Conservation (phyloP, 2,329 filamentous ascomycete genomes). For the Colletotrichum falcatum region DNA sequence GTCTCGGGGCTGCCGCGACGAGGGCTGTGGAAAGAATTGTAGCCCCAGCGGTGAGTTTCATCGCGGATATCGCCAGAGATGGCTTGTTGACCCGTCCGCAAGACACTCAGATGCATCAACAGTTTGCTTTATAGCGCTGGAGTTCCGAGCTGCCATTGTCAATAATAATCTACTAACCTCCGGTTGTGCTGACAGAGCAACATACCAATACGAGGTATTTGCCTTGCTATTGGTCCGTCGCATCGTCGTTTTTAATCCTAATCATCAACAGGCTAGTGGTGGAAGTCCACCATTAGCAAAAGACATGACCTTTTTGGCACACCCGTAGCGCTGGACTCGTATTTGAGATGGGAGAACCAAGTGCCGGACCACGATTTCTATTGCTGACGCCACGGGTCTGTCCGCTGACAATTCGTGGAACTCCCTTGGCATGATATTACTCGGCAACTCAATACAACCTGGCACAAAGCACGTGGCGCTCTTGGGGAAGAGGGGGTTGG, state of each 20-base stretch:
- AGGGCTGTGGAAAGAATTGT: not conserved
- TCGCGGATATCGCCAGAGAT: not conserved
- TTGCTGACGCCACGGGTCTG: not conserved
- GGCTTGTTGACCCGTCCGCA: no score
- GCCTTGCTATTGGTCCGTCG: not conserved
- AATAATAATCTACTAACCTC: not conserved
- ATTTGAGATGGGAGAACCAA: not conserved
- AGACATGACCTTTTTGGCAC: not conserved
- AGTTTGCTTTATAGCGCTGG: not conserved
- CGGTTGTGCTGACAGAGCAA: slow-evolving; percentile 5
- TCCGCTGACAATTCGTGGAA: not conserved
- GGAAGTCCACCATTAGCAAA: slow-evolving; percentile 5
- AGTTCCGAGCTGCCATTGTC: not conserved
- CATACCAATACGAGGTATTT: not conserved
- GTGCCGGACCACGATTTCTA: not conserved
- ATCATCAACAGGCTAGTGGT: not conserved
- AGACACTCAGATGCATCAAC: not conserved
- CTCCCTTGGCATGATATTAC: not conserved
- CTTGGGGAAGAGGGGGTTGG: slow-evolving; percentile 8
- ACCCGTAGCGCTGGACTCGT: not conserved
- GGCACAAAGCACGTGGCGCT: not conserved
- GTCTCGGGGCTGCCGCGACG: not conserved
- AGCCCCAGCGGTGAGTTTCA: not conserved
- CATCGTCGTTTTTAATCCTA: not conserved
- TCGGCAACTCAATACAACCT: slow-evolving; percentile 7